These are phyloP conservation scores for Lepidium campestre DNA, from an alignment of 441 rosid species.

Conservation along the genomic window DNA sequence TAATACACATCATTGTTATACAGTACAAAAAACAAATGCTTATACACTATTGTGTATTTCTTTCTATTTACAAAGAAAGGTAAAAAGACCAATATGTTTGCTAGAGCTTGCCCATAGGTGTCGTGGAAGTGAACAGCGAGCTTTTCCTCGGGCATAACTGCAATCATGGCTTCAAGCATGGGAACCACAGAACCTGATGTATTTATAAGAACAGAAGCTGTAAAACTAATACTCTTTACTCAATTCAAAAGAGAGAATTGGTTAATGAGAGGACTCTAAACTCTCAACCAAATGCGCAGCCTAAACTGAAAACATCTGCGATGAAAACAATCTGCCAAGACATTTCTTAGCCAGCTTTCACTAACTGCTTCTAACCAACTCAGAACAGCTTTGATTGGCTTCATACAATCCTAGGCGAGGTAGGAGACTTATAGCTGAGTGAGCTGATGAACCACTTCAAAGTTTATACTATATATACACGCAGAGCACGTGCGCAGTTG, in stretches of 20 bases:
- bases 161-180: conserved; percentile 90
- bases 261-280: background rate
- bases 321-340: background rate
- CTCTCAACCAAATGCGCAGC: background rate
- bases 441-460: background rate
- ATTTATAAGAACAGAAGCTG: conserved; percentile 9
- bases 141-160: conserved; percentile 71
- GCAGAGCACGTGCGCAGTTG: background rate
- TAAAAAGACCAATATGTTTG: conserved; percentile 77
- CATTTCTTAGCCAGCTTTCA: background rate
- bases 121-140: conserved; percentile 96
- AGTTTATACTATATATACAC: background rate
- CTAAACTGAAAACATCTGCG: background rate
- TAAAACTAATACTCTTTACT: background rate
- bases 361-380: background rate
- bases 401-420: background rate
- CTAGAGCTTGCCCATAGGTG: conserved; percentile 93
- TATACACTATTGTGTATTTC: background rate
- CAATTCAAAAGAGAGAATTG: background rate
- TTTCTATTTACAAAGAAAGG: background rate
- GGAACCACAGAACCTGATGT: conserved; percentile 77
- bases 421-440: background rate
- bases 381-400: background rate
- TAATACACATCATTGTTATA: conserved; percentile 4
- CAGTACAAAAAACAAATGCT: background rate